Evolutionary conservation across 345 rosid genomes (phyloP).

Genomic region (Bruguiera gymnorhiza): DNA sequence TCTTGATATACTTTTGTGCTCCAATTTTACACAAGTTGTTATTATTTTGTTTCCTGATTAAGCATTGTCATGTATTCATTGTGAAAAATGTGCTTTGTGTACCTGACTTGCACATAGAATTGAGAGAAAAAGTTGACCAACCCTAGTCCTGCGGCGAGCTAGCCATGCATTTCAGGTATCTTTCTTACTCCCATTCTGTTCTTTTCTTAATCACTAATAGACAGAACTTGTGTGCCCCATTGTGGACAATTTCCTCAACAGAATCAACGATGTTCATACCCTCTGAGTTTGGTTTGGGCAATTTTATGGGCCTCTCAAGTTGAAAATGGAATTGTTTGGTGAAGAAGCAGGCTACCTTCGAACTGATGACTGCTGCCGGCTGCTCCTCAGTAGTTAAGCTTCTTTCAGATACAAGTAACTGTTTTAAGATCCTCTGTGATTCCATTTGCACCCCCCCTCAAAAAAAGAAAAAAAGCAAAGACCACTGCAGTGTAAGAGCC

Average conservation of each 20-base stretch:
- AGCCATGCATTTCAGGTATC: not conserved
- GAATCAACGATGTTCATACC: not conserved
- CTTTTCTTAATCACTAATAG: too few species aligned
- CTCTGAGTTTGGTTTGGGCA: not conserved
- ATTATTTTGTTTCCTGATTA: too few species aligned
- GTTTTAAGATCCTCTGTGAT: not conserved
- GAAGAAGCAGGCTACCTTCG: not conserved
- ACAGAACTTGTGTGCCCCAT: not conserved
- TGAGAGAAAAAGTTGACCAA: too few species aligned
- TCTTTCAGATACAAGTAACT: not conserved
- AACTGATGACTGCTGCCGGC: not conserved
- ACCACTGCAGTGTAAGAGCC: too few species aligned
- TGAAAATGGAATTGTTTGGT: not conserved
- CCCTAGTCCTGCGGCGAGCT: too few species aligned
- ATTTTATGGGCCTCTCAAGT: not conserved
- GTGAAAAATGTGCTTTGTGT: too few species aligned
- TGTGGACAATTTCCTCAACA: not conserved
- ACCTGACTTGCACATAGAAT: too few species aligned
- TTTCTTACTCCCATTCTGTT: too few species aligned
- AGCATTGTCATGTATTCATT: too few species aligned
- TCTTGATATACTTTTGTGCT: not conserved
- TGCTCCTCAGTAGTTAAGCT: not conserved
- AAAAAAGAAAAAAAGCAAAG: too few species aligned
- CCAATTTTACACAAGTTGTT: not conserved
- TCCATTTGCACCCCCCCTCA: too few species aligned